These are phyloP conservation scores for Tuctoria greenei DNA, from an alignment of 176 grass and related monocot genomes.

Conservation along the genomic window DNA sequence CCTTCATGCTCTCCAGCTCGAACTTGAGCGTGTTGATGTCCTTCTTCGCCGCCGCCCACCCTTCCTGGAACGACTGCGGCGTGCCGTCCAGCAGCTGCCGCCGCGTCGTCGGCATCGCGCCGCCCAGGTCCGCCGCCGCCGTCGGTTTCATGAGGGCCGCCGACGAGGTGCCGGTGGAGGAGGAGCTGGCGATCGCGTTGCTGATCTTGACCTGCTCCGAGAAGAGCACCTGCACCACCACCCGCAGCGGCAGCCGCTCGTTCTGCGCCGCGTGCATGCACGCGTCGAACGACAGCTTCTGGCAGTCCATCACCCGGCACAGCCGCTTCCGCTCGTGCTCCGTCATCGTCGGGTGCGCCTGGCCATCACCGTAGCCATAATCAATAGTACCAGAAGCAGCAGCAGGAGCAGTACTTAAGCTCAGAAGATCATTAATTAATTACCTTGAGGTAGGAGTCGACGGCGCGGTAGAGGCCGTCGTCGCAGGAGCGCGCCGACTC, in stretches of 20 bases:
- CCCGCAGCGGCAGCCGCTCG: conserved; percentile 90
- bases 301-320: conserved; percentile 98
- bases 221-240: conserved; percentile 99
- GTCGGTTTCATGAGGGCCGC: neutral
- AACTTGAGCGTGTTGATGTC: conserved; percentile 99
- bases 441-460: conserved; percentile 99
- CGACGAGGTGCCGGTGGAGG: conserved; percentile 1
- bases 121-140: neutral
- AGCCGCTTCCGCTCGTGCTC: conserved; percentile 92
- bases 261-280: conserved; percentile 99
- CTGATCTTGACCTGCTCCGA: conserved; percentile 96
- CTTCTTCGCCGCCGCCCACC: conserved; percentile 93
- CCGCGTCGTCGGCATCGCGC: conserved; percentile 34
- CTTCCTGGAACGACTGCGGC: conserved; percentile 96
- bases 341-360: conserved; percentile 87
- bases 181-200: conserved; percentile 70
- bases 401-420: neutral
- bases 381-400: neutral
- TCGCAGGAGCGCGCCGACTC: conserved; percentile 84
- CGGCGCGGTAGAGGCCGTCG: conserved; percentile 88
- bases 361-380: neutral
- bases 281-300: conserved; percentile 97
- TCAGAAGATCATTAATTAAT: neutral
- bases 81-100: conserved; percentile 87
- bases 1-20: conserved; percentile 96